Base-by-base conservation (phyloP, 1,139 yeast species). In the Kodamaea derodonti region DNA sequence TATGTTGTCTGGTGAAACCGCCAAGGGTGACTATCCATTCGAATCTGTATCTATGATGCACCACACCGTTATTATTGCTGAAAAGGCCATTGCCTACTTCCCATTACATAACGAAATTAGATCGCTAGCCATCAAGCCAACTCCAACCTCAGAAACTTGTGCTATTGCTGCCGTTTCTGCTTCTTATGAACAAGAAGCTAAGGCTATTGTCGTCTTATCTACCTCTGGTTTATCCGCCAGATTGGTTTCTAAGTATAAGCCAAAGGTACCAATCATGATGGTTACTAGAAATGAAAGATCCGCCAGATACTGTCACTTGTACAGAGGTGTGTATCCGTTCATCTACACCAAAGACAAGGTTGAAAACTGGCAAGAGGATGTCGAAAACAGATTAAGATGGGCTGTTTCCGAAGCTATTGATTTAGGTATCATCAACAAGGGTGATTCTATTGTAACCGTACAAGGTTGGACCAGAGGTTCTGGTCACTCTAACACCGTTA, bases 401-500 rank as follows among this genome's bases (percentile, higher is more conserved):
- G 97, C 96, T 62, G 84, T 92, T 65, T 75, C 81, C 51, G 90
- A 84, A 73, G 97, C 96, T 51, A 75, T 83, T 58, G 83, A 78
- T 48, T 78, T 90, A 56, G 95, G 95, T 50, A 80, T 92, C 65
- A 73, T 92, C 63, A 69, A 72, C 56, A 79, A 80, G 68, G 96
- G 96, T 65, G 97, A 88, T 65, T 74, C 85, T 42, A 84, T 88
- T 56, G 88, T 92, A 52, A 86, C 95, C 59, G 84, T 92, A 62
- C 98, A 92, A 78, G 98, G 98, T 64, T 92, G 96, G 95, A 86
- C 95, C 60, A 85, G 94, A 65, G 98, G 98, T 71, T 76, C 90
- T 48, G 99, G 98, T 62, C 96, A 92, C 80, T 85, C 98, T 60
- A 92, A 92, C 84, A 92, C 98, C 48, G 80, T 92, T 67, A 92